These are phyloP conservation scores for Biscogniauxia marginata DNA, from an alignment of 2,329 filamentous ascomycete species.

Conservation along the genomic window DNA sequence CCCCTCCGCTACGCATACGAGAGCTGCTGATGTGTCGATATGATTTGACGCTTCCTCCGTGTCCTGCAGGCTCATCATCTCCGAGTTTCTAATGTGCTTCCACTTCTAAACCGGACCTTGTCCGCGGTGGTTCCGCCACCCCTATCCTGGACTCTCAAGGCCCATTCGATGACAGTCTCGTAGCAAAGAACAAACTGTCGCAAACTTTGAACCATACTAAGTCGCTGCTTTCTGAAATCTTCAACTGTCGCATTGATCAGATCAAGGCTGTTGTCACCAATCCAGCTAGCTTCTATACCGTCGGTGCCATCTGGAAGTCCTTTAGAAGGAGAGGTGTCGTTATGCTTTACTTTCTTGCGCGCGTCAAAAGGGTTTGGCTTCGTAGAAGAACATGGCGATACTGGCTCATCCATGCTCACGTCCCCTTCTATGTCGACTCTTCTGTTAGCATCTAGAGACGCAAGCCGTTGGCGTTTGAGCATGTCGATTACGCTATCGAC, in stretches of 20 bases:
- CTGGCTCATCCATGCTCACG: constrained; percentile 40
- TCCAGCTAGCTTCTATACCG: constrained; percentile 58
- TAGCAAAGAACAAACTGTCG: constrained; percentile 95
- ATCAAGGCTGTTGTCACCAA: constrained; percentile 70
- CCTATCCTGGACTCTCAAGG: constrained; percentile 50
- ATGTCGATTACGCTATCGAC: constrained; percentile 96
- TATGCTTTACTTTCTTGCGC: constrained; percentile 16
- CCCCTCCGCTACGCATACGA: neutral
- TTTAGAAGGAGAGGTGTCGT: constrained; percentile 1
- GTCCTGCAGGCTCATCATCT: constrained; percentile 14
- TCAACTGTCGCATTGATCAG: constrained; percentile 84
- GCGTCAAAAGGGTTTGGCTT: constrained; percentile 24
- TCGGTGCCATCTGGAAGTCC: constrained; percentile 2
- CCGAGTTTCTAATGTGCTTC: constrained; percentile 28
- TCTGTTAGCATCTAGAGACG: constrained; percentile 24
- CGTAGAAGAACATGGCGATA: constrained; percentile 29
- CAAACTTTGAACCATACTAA: constrained; percentile 96
- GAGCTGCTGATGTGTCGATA: neutral
- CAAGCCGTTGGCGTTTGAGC: constrained; percentile 77
- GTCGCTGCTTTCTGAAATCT: constrained; percentile 81
- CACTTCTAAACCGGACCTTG: constrained; percentile 32
- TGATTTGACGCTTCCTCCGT: neutral
- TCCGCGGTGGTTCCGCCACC: constrained; percentile 14
- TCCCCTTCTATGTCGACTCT: constrained; percentile 44
- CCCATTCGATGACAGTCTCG: constrained; percentile 90